A percentile compares a stretch with the other conserved stretches of the same genome.
Evolutionary conservation across 306 rosid genomes (phyloP).

Genomic region (Datisca glomerata): DNA sequence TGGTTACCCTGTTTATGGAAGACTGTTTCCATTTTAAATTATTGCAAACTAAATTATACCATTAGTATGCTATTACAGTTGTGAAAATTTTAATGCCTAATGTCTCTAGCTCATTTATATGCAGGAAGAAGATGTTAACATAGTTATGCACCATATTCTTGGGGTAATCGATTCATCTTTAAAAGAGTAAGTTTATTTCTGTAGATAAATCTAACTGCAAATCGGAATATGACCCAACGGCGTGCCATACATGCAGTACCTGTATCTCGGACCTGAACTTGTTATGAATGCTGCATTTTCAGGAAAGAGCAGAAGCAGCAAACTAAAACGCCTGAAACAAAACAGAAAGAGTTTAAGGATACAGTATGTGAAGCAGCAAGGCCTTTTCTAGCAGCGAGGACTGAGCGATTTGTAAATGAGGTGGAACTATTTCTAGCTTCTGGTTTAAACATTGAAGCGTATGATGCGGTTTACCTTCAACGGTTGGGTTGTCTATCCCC

Average conservation of each 20-base stretch:
- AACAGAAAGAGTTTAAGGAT: conserved; percentile 40
- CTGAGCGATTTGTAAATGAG: conserved; percentile 54
- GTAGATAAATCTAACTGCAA: too few species aligned
- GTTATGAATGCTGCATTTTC: conserved; percentile 7
- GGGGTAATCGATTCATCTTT: conserved; percentile 38
- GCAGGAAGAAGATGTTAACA: conserved; percentile 80
- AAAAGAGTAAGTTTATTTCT: conserved; percentile 37
- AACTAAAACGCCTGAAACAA: conserved; percentile 25
- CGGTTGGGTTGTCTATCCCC: conserved; percentile 69
- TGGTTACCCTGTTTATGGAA: too few species aligned
- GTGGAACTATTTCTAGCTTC: conserved; percentile 82
- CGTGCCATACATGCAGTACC: too few species aligned
- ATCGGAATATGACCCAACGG: too few species aligned
- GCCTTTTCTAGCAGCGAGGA: conserved; percentile 55
- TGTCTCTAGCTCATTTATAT: conserved; percentile 13
- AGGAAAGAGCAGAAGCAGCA: conserved; percentile 32
- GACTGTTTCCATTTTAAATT: too few species aligned
- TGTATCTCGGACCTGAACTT: neutral
- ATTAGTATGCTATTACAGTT: too few species aligned
- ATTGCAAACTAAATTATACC: too few species aligned
- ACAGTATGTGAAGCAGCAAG: conserved; percentile 47
- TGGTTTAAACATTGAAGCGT: conserved; percentile 75
- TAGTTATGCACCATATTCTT: conserved; percentile 64
- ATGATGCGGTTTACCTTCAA: conserved; percentile 70
- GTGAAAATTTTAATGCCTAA: too few species aligned